These are phyloP conservation scores for Daldinia decipiens DNA, from an alignment of 495 filamentous ascomycete genomes.

Conservation along the genomic window DNA sequence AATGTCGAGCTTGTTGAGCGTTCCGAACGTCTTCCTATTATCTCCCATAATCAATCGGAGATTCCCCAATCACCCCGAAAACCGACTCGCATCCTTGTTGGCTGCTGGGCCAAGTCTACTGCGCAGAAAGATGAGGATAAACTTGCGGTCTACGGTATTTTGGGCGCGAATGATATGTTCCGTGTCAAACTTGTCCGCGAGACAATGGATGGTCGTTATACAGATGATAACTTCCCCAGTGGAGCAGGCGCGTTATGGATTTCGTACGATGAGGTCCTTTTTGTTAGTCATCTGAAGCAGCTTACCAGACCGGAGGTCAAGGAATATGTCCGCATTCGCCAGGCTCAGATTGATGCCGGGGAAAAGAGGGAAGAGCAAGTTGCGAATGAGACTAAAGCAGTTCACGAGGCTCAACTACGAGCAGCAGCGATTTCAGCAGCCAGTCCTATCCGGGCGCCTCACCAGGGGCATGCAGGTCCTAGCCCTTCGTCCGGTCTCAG, in stretches of 20 bases:
- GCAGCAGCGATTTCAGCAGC: constrained; percentile 31
- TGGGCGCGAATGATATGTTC: constrained; percentile 65
- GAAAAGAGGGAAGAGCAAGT: constrained; percentile 57
- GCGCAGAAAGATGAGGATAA: constrained; percentile 51
- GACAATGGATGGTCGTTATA: constrained; percentile 60
- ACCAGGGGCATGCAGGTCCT: constrained; percentile 14
- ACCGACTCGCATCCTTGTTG: constrained; percentile 60
- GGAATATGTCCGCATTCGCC: constrained; percentile 64
- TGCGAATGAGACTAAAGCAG: constrained; percentile 59
- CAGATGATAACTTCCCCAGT: constrained; percentile 60
- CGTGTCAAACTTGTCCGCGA: constrained; percentile 61
- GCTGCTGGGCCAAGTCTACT: constrained; percentile 61
- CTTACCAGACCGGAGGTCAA: constrained; percentile 61
- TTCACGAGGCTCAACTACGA: constrained; percentile 57
- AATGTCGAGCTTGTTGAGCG: constrained; percentile 3
- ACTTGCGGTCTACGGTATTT: constrained; percentile 63
- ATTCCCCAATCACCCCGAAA: constrained; percentile 42
- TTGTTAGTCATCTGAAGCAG: constrained; percentile 57
- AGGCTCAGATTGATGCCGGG: constrained; percentile 58
- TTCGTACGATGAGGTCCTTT: constrained; percentile 62
- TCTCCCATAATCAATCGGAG: constrained; percentile 27
- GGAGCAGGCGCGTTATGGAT: constrained; percentile 66
- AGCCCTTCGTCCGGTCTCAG: constrained; percentile 12
- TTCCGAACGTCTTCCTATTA: constrained; percentile 16
- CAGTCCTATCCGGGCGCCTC: constrained; percentile 1